A percentile compares a stretch with the other conserved stretches of the same genome.
Evolutionary conservation across 2,329 filamentous ascomycete species (phyloP).

Genomic region (Neofusicoccum ribis): DNA sequence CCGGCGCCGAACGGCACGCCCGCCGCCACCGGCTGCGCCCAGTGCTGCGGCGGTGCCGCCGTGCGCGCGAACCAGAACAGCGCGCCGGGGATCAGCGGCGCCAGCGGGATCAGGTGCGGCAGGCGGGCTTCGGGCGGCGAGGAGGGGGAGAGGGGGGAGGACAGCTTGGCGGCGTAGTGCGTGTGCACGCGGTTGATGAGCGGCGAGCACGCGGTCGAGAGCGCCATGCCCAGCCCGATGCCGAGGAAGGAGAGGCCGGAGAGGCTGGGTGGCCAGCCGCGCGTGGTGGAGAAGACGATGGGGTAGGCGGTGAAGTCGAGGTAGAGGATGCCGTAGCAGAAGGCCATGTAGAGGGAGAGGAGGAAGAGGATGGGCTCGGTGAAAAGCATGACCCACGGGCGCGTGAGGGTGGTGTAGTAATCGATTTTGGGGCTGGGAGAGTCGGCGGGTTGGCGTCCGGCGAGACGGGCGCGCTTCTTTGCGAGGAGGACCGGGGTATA

Average conservation of each 20-base stretch:
- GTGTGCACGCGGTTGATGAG: conserved; percentile 74
- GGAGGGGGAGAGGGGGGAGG: conserved; percentile 47
- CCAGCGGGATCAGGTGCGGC: conserved; percentile 74
- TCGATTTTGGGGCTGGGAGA: background rate
- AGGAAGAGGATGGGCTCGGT: conserved; percentile 79
- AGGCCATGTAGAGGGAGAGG: conserved; percentile 52
- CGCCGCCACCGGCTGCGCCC: conserved; percentile 75
- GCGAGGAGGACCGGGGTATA: conserved; percentile 60
- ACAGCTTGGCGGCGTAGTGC: conserved; percentile 59
- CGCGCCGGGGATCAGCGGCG: conserved; percentile 62
- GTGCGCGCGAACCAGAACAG: conserved; percentile 58
- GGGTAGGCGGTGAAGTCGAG: conserved; percentile 90
- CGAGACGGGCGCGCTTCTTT: background rate
- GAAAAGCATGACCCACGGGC: conserved; percentile 38
- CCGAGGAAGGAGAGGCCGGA: conserved; percentile 79
- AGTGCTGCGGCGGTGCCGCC: conserved; percentile 71
- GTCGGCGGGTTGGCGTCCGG: background rate
- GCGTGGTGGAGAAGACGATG: conserved; percentile 71
- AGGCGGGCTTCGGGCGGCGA: conserved; percentile 77
- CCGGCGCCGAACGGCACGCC: conserved; percentile 78
- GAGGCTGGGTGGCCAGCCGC: conserved; percentile 75
- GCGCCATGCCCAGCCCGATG: conserved; percentile 58
- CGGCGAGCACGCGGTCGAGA: conserved; percentile 46
- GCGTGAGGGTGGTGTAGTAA: conserved; percentile 23
- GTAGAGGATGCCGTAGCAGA: conserved; percentile 85